Evolutionary conservation across 345 rosid species (phyloP).

Genomic region (Brassica nigra): DNA sequence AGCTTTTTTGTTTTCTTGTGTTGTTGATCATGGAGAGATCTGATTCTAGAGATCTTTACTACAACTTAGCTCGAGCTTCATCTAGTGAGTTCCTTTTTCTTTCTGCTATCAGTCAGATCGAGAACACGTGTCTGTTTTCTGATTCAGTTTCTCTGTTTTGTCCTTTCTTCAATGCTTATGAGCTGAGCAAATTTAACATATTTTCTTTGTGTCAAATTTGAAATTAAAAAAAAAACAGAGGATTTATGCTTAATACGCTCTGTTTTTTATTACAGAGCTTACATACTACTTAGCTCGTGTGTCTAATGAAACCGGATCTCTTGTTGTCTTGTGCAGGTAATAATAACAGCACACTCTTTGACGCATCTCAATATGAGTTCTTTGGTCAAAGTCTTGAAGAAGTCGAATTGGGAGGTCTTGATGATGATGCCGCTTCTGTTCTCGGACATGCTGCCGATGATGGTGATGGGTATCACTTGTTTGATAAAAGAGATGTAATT

Average conservation of each 20-base stretch:
- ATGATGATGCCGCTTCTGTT: constrained; percentile 49
- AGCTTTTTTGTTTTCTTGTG: not conserved
- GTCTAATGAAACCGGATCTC: not conserved
- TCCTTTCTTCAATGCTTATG: not conserved
- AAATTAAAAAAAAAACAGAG: not conserved
- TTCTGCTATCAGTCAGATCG: not conserved
- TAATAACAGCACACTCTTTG: constrained; percentile 45
- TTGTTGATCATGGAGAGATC: constrained; percentile 65
- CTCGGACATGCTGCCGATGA: constrained; percentile 65
- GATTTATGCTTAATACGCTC: not conserved
- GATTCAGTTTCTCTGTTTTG: not conserved
- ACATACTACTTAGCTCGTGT: not conserved
- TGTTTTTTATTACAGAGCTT: not conserved
- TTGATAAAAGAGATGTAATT: constrained; percentile 70
- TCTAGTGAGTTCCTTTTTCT: constrained; percentile 35
- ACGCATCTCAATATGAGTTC: constrained; percentile 77
- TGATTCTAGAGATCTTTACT: constrained; percentile 47
- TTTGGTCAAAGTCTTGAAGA: constrained; percentile 69
- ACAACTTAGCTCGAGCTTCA: constrained; percentile 47
- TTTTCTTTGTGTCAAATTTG: not conserved
- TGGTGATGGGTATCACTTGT: constrained; percentile 76
- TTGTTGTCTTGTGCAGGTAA: constrained; percentile 35
- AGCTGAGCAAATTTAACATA: not conserved
- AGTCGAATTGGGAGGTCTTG: constrained; percentile 72
- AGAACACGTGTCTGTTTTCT: not conserved